Evolutionary conservation across 805 yeast genomes (phyloP), one percentile per base, ranked within the genome.

Genomic region (Metschnikowia matae): DNA sequence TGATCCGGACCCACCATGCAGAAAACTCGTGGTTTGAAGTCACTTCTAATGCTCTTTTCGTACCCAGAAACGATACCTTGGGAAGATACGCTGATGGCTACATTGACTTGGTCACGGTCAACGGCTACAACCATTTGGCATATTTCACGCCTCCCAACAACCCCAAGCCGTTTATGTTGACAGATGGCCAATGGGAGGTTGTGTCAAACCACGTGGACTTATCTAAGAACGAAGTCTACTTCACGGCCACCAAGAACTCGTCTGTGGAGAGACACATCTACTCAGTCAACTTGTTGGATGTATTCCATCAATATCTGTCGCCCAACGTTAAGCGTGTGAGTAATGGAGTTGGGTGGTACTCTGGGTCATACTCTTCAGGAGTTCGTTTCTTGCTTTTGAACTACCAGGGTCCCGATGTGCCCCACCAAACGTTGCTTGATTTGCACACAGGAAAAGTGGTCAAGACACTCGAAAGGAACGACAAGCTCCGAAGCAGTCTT

Each of bases 151-250:
- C 96, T 4, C 81, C 89, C 2, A 61, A 67, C 4, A 62, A 77
- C 33, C 58, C 68, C 0, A 60, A 64, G 3, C 82, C 82, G 1
- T 73, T 77, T 23, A 65, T 84, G 4, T 64, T 85, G 20, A 75
- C 96, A 6, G 51, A 58, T 1, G 99, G 99, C 6, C 68, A 78
- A 0, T 94, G 96, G 96, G 99, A 94, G 66, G 96, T 94, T n/a
- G 38, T 58, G 14, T 20, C 49, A 10, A 53, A 47, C 34, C 54
- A 53, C 35, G 86, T 80, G 26, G 78, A 57, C 41, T 59, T 65
- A 37, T 73, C 66, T n/a, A 67, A 65, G 3, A 71, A 79, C 48
- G 63, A 66, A 5, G 66, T 87, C 2, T 84, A 77, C 59, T 94
- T 83, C 64, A 62, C 83, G 6, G 84, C 92, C 4, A 89, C 98